These are phyloP conservation scores for Alloascoidea africana DNA, from an alignment of 805 yeast genomes.

Conservation along the genomic window DNA sequence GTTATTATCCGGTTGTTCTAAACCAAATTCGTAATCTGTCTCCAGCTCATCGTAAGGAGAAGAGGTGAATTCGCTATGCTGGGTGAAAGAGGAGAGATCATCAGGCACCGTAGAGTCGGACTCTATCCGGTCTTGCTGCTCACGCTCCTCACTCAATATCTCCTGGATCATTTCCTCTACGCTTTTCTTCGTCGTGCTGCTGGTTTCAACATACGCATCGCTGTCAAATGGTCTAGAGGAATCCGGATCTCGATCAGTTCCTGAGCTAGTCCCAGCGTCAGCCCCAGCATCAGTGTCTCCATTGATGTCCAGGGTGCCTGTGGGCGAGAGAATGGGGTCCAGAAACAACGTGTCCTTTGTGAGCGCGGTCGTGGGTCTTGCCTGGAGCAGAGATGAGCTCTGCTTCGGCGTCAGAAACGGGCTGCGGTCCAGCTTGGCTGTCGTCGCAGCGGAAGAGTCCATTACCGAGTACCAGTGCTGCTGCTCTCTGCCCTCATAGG, in stretches of 20 bases:
- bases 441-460: too few species aligned
- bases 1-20: slow-evolving; percentile 3
- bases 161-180: background rate
- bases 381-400: slow-evolving; percentile 6
- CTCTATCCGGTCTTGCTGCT: too few species aligned
- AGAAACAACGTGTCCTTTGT: slow-evolving; percentile 5
- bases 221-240: background rate
- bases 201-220: background rate
- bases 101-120: background rate
- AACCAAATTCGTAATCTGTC: slow-evolving; percentile 2
- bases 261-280: slow-evolving; percentile 2
- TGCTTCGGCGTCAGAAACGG: slow-evolving; percentile 1
- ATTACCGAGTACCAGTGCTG: too few species aligned
- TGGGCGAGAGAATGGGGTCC: slow-evolving; percentile 5
- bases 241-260: background rate
- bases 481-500: too few species aligned
- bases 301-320: slow-evolving; percentile 4
- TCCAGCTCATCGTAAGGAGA: slow-evolving; percentile 5
- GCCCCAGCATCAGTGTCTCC: background rate
- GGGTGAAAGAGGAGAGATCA: background rate
- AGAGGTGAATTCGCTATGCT: slow-evolving; percentile 1
- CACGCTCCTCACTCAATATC: background rate
- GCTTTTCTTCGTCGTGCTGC: too few species aligned
- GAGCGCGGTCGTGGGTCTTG: slow-evolving; percentile 13
- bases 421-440: too few species aligned